phyloP scores from a whole-genome alignment of 2,329 filamentous ascomycete genomes.

The Pseudocercospora ulei region DNA sequence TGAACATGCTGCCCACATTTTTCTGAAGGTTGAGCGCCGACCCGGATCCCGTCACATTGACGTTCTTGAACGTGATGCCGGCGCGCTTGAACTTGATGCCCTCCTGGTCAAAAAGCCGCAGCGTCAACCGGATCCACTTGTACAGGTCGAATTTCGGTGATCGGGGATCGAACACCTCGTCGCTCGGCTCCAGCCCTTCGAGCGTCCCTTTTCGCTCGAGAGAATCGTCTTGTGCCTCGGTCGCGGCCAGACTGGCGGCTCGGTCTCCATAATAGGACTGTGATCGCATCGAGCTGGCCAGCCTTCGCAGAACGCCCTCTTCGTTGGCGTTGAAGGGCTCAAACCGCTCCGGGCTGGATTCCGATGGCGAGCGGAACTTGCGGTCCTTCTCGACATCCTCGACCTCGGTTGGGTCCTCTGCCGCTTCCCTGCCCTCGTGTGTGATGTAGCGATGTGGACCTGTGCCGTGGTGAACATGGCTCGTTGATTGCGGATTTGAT shows the following conservation, averaged over 20 bases:
- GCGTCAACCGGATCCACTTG: constrained; percentile 45
- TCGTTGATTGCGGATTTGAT: too few relatives aligned
- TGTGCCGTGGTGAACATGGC: too few relatives aligned
- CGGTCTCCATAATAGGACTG: constrained; percentile 17
- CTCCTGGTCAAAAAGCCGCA: constrained; percentile 47
- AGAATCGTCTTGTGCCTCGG: constrained; percentile 8
- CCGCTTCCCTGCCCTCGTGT: constrained; percentile 25
- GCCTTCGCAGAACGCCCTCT: constrained; percentile 17
- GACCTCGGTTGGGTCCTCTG: constrained; percentile 22
- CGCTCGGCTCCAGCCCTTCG: constrained; percentile 37
- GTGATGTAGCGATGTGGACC: constrained; percentile 24
- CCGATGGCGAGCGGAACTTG: constrained; percentile 11
- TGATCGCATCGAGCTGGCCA: constrained; percentile 21
- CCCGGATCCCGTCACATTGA: constrained; percentile 45
- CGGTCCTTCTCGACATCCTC: constrained; percentile 15
- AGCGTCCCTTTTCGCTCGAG: constrained; percentile 26
- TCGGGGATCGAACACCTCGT: constrained; percentile 45
- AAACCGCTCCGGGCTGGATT: constrained; percentile 8
- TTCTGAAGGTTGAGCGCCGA: constrained; percentile 45
- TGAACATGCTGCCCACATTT: constrained; percentile 42
- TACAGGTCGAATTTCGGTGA: constrained; percentile 46
- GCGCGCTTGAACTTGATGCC: constrained; percentile 47
- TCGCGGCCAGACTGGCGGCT: constrained; percentile 7
- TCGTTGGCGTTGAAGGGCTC: constrained; percentile 19
- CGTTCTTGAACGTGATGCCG: constrained; percentile 46